Conservation (phyloP, 2,329 filamentous ascomycete species). For the Scytalidium sp. region DNA sequence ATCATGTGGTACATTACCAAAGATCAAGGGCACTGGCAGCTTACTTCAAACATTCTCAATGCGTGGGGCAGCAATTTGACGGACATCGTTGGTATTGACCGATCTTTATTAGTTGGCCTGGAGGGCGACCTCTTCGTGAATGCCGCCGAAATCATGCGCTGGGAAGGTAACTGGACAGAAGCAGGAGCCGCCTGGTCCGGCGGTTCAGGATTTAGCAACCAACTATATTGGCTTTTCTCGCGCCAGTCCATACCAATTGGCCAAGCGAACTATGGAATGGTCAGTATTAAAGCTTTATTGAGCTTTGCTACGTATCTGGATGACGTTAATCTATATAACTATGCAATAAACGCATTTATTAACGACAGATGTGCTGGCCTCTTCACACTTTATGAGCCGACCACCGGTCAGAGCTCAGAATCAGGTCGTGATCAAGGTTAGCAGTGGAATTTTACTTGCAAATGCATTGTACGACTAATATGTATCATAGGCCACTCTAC, state of each 20-base stretch:
- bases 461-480: background rate
- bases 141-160: conserved; percentile 41
- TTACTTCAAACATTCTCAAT: conserved; percentile 33
- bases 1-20: conserved; percentile 40
- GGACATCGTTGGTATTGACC: conserved; percentile 31
- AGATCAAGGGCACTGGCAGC: conserved; percentile 32
- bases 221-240: conserved; percentile 39
- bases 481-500: conserved; percentile 21
- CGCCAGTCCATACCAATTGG: conserved; percentile 35
- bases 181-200: conserved; percentile 31
- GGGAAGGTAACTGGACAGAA: conserved; percentile 38
- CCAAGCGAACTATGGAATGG: conserved; percentile 41
- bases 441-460: background rate
- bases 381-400: conserved; percentile 24
- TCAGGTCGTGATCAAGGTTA: conserved; percentile 34
- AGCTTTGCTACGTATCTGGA: conserved; percentile 38
- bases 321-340: conserved; percentile 38
- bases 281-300: conserved; percentile 35
- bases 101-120: conserved; percentile 33
- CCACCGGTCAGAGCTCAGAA: conserved; percentile 34
- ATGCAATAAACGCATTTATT: conserved; percentile 33
- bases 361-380: conserved; percentile 35
- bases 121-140: conserved; percentile 39
- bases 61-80: conserved; percentile 32
- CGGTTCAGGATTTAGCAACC: conserved; percentile 33